These are phyloP conservation scores for Phytophthora uliginosa DNA, from an alignment of 352 stramenopile species.

Conservation along the genomic window DNA sequence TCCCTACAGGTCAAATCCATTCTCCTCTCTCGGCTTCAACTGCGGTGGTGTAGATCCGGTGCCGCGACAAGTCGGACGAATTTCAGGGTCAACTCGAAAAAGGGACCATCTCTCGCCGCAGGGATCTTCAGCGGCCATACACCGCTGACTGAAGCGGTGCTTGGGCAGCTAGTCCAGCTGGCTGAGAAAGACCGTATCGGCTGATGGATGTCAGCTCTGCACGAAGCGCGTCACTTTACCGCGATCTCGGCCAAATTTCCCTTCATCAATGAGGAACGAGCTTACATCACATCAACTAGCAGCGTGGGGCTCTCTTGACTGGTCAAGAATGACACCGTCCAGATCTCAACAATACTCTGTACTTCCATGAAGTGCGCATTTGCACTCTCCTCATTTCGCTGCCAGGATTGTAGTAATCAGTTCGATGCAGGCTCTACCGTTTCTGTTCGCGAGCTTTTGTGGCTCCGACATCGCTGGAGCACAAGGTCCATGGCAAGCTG, in stretches of 20 bases:
- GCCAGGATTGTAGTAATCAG: not conserved
- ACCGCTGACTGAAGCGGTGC: slow-evolving; percentile 7
- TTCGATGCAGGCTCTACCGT: slow-evolving; percentile 10
- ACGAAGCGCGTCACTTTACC: not conserved
- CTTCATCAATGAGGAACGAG: not conserved
- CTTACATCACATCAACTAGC: too few relatives aligned
- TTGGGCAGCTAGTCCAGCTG: slow-evolving; percentile 33
- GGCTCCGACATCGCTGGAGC: slow-evolving; percentile 16
- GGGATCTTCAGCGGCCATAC: slow-evolving; percentile 19
- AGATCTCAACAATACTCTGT: not conserved
- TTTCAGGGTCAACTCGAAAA: slow-evolving; percentile 23
- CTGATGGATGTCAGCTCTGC: slow-evolving; percentile 22
- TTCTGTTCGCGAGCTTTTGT: slow-evolving; percentile 31
- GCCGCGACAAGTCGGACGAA: slow-evolving; percentile 29
- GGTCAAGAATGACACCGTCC: not conserved
- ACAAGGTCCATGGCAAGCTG: slow-evolving; percentile 6
- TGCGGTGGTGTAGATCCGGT: slow-evolving; percentile 26
- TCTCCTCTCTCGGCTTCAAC: slow-evolving; percentile 18
- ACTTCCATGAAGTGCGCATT: not conserved
- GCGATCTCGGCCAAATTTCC: not conserved
- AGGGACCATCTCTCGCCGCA: slow-evolving; percentile 11
- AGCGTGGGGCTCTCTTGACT: not conserved
- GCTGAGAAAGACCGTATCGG: slow-evolving; percentile 33
- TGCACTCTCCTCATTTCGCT: slow-evolving; percentile 2
- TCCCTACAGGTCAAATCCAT: slow-evolving; percentile 6